phyloP scores from a whole-genome alignment of 176 grass and related monocot genomes.

The Luzula sylvatica region DNA sequence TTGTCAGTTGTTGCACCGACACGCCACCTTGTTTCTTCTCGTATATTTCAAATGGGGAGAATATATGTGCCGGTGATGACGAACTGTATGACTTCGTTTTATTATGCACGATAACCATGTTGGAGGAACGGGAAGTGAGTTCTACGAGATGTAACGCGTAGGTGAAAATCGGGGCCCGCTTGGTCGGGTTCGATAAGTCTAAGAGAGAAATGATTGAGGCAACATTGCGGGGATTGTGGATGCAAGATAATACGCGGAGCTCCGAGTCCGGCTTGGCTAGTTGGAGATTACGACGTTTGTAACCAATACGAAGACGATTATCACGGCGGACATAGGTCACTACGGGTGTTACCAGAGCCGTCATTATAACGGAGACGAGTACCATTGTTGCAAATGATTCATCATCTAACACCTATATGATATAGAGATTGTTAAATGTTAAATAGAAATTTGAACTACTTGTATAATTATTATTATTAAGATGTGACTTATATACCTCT shows the following conservation, averaged over 20 bases:
- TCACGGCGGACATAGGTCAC: constrained; percentile 32
- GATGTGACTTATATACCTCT: constrained; percentile 29
- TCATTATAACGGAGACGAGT: constrained; percentile 46
- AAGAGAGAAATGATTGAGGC: constrained; percentile 70
- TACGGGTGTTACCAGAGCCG: constrained; percentile 55
- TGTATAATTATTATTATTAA: background rate
- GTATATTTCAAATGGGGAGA: constrained; percentile 68
- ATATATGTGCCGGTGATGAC: constrained; percentile 31
- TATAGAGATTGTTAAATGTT: background rate
- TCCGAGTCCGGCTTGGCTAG: constrained; percentile 57
- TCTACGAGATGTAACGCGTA: constrained; percentile 90
- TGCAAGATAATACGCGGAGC: constrained; percentile 75
- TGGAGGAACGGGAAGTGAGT: constrained; percentile 69
- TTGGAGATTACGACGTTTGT: constrained; percentile 83
- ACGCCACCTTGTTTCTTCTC: constrained; percentile 49
- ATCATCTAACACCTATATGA: constrained; percentile 32
- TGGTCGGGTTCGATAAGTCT: constrained; percentile 49
- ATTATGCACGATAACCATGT: constrained; percentile 59
- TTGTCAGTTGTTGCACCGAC: constrained; percentile 52
- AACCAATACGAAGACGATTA: constrained; percentile 38
- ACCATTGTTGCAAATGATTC: constrained; percentile 68
- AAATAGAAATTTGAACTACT: background rate
- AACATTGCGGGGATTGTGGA: constrained; percentile 77
- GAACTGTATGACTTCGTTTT: constrained; percentile 13
- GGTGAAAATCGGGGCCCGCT: constrained; percentile 79